Base-by-base conservation (phyloP, 2,329 filamentous ascomycete species). In the Tolypocladium amazonense region DNA sequence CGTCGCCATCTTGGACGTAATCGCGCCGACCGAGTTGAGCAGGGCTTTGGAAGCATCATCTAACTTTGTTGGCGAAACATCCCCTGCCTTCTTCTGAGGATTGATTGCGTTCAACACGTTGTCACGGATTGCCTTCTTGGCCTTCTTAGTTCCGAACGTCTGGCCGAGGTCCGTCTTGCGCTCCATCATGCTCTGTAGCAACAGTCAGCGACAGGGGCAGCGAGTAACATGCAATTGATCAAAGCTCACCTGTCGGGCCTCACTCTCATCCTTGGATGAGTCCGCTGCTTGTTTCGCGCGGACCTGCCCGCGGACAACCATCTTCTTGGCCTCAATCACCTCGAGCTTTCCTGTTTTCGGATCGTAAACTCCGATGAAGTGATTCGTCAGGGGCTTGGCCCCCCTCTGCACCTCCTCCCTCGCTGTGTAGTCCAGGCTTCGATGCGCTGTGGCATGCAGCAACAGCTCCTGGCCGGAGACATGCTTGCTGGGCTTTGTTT, bases 91-190 rank as follows among this genome's bases (percentile, higher is more conserved):
- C 63, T 70, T 74, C 67, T 71, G 70, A 50, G 77, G 73, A 50
- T 74, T 75, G 65, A 93, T 90, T 23, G 88, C 88, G 68, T 92
- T 92, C 66, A 89, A 81, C 2, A 85, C 85, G 63, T 83, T 79
- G 59, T 86, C 82, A 35, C 81, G 79, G 65, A 94, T 85, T 1
- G 85, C 88, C 75, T 92, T 93, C 79, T 87, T 88, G 27, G 90
- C 88, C 75, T 92, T 93, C 77, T 90, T 92, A 33, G 89, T 93
- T 71, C 90, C 90, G 68, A 95, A 95, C 38, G 88, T 85, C 66
- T 89, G 81, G 47, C 88, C 89, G 15, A 95, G 84, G 2, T 87
- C 83, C 66, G 85, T 87, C 65, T 83, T 84, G 69, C 83, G 82
- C 35, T 87, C 82, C 66, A 81, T 76, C 67, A 81, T 81, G 53